A percentile compares a stretch with the other conserved stretches of the same genome.
Evolutionary conservation across 2,329 filamentous ascomycete genomes (phyloP).

Genomic region (Cryphonectria japonica): DNA sequence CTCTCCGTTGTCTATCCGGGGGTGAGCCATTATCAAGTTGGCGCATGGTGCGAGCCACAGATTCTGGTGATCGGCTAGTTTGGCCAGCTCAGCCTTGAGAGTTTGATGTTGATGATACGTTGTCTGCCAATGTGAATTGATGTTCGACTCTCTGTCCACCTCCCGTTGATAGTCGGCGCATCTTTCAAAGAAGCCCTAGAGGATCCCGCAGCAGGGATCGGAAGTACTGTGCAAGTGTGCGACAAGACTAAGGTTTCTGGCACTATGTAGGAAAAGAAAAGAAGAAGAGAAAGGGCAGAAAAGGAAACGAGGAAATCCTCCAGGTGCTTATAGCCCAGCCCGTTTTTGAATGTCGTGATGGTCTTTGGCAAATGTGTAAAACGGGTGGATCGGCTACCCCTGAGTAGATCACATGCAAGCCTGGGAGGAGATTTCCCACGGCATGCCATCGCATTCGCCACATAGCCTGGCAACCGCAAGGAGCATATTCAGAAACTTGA

Average conservation of each 20-base stretch:
- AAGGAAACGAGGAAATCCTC: not conserved
- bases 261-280: not conserved
- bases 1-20: not conserved
- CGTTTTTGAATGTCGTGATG: not conserved
- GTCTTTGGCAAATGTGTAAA: not conserved
- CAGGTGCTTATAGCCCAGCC: not conserved
- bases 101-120: not conserved
- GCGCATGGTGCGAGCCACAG: not conserved
- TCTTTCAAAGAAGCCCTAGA: not conserved
- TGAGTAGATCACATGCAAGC: constrained; percentile 16
- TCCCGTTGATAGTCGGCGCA: not conserved
- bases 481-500: not conserved
- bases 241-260: not conserved
- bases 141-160: not conserved
- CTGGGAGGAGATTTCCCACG: not conserved
- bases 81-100: not conserved
- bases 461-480: not conserved
- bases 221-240: not conserved
- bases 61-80: not conserved
- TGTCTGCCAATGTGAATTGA: not conserved
- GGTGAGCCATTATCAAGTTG: not conserved
- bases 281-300: no score
- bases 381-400: not conserved
- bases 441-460: not conserved
- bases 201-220: not conserved